Base-by-base conservation (phyloP, 1,284 basidiomycete species). In the Tausonia pullulans region DNA sequence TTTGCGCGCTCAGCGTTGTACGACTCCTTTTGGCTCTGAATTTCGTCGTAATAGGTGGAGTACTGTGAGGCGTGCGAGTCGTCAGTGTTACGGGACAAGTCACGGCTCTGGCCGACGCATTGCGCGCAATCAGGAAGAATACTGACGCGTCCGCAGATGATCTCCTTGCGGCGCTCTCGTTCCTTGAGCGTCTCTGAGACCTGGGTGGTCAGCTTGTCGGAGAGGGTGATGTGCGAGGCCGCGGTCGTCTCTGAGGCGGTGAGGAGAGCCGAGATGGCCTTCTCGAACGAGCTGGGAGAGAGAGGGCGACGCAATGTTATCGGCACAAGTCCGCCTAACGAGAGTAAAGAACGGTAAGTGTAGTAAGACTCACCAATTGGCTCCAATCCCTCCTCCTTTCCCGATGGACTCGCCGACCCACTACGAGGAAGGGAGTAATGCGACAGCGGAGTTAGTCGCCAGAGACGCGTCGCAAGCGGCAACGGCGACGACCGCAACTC, bases 1-100 rank as follows among this genome's bases (percentile, higher is more conserved):
- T 88, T 90, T 27, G 81, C 68, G 54, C 86, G 84, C 64, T 88
- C 86, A 46, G 76, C 74, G 70, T 87, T 87, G 53, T 80, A 74
- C 59, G 80, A 82, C 71, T 90, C 87, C 66, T 87, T 79, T 67
- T 89, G 87, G 5, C 48, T 14, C 48, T 49, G 8, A 8, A 49
- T 49, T 57, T 85, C 87, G 74, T 85, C 82, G 71, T 85, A 88
- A 73, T 84, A 86, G 67, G 80, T 79, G 62, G 81, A 78, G 78
- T 88, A 84, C 82, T 87, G 69, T 27, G 52, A 60, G 5, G 58
- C 27, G 46, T 50, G 40, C 41, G 41, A n/a, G 56, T 53, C 10
- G 43, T 39, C 48, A 14, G 27, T 58, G 55, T 4, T 16, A 43
- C 45, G 45, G 65, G 27, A 59, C 41, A 7, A 7, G 9, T 8